phyloP scores from a whole-genome alignment of 2,329 filamentous ascomycete species.

The Hypoxylon sp. region DNA sequence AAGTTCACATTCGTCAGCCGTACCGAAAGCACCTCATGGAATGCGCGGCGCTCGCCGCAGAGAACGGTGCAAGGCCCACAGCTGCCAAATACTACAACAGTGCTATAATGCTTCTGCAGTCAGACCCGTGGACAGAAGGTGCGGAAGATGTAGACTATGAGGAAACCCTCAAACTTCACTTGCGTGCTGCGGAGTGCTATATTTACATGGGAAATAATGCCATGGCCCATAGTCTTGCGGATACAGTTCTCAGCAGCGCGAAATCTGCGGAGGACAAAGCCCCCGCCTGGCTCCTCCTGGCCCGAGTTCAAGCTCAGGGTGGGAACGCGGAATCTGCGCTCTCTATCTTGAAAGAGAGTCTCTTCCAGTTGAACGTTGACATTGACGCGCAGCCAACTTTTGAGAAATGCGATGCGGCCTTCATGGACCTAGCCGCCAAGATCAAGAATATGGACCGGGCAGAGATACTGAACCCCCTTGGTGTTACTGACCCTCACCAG shows the following conservation, averaged over 20 bases:
- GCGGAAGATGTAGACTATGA: slow-evolving; percentile 83
- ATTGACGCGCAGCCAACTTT: slow-evolving; percentile 77
- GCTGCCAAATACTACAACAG: slow-evolving; percentile 85
- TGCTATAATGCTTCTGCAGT: slow-evolving; percentile 84
- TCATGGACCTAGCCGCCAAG: slow-evolving; percentile 72
- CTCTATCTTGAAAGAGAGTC: slow-evolving; percentile 77
- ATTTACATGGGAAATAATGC: slow-evolving; percentile 81
- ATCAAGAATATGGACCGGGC: slow-evolving; percentile 71
- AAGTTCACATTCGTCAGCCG: slow-evolving; percentile 71
- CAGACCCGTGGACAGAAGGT: slow-evolving; percentile 81
- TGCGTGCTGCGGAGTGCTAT: slow-evolving; percentile 85
- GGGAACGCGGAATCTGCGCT: slow-evolving; percentile 81
- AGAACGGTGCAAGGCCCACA: slow-evolving; percentile 86
- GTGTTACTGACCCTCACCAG: slow-evolving; percentile 67
- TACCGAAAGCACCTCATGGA: slow-evolving; percentile 85
- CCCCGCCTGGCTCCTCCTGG: slow-evolving; percentile 86
- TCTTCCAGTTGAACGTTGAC: slow-evolving; percentile 77
- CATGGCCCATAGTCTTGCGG: slow-evolving; percentile 77
- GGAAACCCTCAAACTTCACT: slow-evolving; percentile 85
- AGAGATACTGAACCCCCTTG: slow-evolving; percentile 61
- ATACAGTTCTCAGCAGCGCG: slow-evolving; percentile 78
- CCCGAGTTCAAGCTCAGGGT: slow-evolving; percentile 80
- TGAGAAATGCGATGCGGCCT: slow-evolving; percentile 83
- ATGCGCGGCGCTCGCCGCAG: slow-evolving; percentile 82
- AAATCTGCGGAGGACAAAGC: slow-evolving; percentile 83